These are phyloP conservation scores for Suhomyces wounanorum DNA, from an alignment of 1,139 yeast species.

Conservation along the genomic window DNA sequence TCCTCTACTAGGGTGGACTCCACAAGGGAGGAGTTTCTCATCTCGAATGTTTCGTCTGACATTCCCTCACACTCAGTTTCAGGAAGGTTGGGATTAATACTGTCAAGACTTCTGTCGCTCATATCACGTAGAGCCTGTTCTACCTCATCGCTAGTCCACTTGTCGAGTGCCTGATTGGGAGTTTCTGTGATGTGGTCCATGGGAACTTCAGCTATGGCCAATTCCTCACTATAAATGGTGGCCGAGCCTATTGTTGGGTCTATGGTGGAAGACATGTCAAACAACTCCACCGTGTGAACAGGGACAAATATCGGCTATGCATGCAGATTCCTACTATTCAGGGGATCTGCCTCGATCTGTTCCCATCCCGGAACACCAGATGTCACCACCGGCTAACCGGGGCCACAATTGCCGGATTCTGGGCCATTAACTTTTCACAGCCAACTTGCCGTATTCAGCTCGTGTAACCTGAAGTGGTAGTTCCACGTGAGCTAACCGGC, in stretches of 20 bases:
- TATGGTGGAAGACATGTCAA: neutral
- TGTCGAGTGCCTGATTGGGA: neutral
- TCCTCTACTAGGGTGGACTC: neutral
- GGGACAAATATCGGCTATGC: neutral
- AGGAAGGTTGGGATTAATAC: neutral
- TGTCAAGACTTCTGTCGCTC: neutral
- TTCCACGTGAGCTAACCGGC: constrained; percentile 2
- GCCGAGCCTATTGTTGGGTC: neutral
- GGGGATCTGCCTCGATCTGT: neutral
- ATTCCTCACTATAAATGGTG: neutral
- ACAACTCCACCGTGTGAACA: neutral
- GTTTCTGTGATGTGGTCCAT: neutral
- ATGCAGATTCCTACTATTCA: too few species aligned
- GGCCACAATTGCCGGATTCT: neutral
- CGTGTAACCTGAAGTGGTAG: constrained; percentile 5
- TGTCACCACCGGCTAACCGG: neutral
- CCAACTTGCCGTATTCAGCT: constrained; percentile 3
- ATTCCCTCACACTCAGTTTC: neutral
- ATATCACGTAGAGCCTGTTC: neutral
- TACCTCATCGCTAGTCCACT: neutral
- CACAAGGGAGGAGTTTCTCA: neutral
- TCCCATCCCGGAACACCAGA: neutral
- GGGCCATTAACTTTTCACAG: constrained; percentile 1
- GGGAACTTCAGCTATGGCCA: neutral
- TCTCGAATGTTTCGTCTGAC: neutral